Evolutionary conservation across 805 yeast species (phyloP), one percentile per base, ranked within the genome.

Genomic region (Cyberlindnera misumaiensis): DNA sequence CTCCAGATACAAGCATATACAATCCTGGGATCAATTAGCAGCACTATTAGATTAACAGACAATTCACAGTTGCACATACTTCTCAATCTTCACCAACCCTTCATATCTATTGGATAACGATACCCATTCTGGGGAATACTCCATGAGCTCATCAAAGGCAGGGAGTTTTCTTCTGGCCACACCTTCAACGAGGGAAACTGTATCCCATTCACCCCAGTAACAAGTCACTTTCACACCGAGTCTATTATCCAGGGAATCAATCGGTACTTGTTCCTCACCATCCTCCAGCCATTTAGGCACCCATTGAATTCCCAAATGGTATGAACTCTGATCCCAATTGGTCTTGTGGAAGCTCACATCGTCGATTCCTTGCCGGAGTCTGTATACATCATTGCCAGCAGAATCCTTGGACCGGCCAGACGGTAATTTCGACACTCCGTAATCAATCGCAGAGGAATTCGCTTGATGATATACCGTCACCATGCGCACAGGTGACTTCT

Each of bases 161-260:
- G 94, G 88, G 4, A 85, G 58, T 41, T 68, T 70, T 25, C 73
- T 59, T 22, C 47, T 46, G 35, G 59, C 33, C 11, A 47, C 55
- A 1, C 70, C 75, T 35, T 63, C 69, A 15, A 60, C 57, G 7
- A 63, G 52, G 17, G 59, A 54, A 35, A 56, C 72, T 11, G 60
- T 57, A 27, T 76, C 77, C 55, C 76, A 75, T 47, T 87, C 94
- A 8, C 86, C 83, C 89, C 90, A 88, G 51, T 65, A 76, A 55
- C 96, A 88, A 17, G 73, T 66, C 8, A 87, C 69, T 7, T 64
- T 58, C 1, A 87, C 69, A 8, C 78, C 80, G 35, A 86, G 58
- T 40, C 63, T 55, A 49, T 64, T 56, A 5, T 44, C 40, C 28
- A 49, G 51, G 0, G 58, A 47, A 36, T 64, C 62, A 4, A 41